A percentile compares a stretch with the other conserved stretches of the same genome.
phyloP scores from a whole-genome alignment of 371 early-diverging fungal genomes.

The Nematocida minor region DNA sequence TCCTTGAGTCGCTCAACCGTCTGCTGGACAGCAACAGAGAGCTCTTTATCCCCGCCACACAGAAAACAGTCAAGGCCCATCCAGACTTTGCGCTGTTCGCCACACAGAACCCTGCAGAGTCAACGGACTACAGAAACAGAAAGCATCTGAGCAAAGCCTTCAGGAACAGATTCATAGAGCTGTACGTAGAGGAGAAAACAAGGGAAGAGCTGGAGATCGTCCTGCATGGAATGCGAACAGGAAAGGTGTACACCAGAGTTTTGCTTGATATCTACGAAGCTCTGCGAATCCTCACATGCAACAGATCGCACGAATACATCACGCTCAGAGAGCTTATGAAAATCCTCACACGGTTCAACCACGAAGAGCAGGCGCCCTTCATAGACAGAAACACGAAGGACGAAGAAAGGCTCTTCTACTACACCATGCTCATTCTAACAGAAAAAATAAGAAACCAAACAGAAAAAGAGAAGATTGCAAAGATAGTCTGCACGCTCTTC shows the following conservation, averaged over 20 bases:
- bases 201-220: constrained; percentile 33
- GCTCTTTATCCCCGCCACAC: constrained; percentile 86
- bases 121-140: constrained; percentile 83
- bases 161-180: constrained; percentile 89
- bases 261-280: constrained; percentile 36
- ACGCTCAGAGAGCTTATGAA: constrained; percentile 51
- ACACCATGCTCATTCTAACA: constrained; percentile 38
- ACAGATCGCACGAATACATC: constrained; percentile 39
- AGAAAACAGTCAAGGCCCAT: constrained; percentile 85
- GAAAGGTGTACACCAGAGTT: constrained; percentile 18
- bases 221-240: constrained; percentile 34
- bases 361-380: background rate
- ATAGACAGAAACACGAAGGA: background rate
- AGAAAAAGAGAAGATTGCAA: constrained; percentile 22
- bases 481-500: background rate
- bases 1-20: constrained; percentile 95
- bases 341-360: constrained; percentile 22
- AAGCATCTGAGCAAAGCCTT: constrained; percentile 95
- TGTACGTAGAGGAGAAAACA: constrained; percentile 48
- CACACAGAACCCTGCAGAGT: constrained; percentile 93
- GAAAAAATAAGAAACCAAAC: constrained; percentile 21
- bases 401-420: constrained; percentile 32
- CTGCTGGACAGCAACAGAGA: constrained; percentile 97
- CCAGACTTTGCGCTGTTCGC: constrained; percentile 96
- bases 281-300: constrained; percentile 27